Percentiles rank a stretch among this genome's conserved stretches.
Conservation (phyloP, 257 asterid species). For the Solanum gracilifrons region DNA sequence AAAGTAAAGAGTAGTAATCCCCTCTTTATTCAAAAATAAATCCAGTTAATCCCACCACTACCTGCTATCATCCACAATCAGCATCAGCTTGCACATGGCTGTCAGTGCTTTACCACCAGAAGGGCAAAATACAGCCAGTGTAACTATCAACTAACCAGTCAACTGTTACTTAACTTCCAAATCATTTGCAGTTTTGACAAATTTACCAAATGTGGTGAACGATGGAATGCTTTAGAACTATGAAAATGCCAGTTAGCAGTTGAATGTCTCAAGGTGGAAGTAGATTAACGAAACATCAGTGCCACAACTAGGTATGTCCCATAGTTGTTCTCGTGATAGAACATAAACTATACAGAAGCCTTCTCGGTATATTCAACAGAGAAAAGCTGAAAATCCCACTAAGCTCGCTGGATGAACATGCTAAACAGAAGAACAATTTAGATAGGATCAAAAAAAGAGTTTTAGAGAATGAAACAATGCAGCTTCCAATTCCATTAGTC, state of each 20-base stretch:
- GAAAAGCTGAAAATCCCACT: not conserved
- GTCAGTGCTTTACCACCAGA: not conserved
- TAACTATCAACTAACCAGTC: not conserved
- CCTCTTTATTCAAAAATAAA: not conserved
- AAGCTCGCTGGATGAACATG: not conserved
- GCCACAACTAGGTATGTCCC: not conserved
- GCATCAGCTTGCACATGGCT: not conserved
- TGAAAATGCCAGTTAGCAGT: not conserved
- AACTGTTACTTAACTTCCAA: not conserved
- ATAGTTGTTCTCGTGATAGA: not conserved
- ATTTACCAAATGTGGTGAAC: not conserved
- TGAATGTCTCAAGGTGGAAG: not conserved
- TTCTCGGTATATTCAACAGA: not conserved
- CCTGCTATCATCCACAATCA: not conserved
- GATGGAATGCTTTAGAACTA: not conserved
- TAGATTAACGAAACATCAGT: not conserved
- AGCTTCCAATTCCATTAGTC: not conserved
- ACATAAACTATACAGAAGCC: not conserved
- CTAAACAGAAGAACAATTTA: not conserved
- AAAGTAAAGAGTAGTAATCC: not conserved
- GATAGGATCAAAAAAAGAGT: not conserved
- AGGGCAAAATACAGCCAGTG: not conserved
- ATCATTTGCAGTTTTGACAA: not conserved
- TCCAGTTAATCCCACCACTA: not conserved
- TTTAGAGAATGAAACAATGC: not conserved